A percentile compares a stretch with the other conserved stretches of the same genome.
Evolutionary conservation across 495 filamentous ascomycete species (phyloP).

Genomic region (Clavariopsis aquatica): DNA sequence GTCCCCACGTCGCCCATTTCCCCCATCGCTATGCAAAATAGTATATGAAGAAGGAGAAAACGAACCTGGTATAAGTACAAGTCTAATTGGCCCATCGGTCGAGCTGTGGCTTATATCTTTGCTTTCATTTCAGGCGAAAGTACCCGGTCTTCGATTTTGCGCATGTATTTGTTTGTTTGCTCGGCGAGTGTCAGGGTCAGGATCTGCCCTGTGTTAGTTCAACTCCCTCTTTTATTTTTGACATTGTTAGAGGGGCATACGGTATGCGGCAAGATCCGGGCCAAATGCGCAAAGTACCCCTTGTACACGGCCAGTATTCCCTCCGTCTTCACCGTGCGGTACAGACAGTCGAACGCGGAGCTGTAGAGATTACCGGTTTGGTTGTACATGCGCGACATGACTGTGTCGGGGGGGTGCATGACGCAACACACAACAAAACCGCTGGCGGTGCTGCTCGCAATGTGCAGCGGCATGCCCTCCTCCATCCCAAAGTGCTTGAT

Average conservation of each 20-base stretch:
- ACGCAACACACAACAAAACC: constrained; percentile 96
- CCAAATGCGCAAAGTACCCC: constrained; percentile 92
- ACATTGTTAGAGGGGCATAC: constrained; percentile 46
- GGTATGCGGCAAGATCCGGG: constrained; percentile 92
- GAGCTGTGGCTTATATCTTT: constrained; percentile 46
- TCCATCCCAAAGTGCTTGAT: constrained; percentile 79
- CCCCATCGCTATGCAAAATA: constrained; percentile 18
- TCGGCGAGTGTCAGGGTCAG: constrained; percentile 90
- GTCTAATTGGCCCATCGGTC: not conserved
- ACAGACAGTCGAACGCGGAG: constrained; percentile 87
- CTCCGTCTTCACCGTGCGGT: constrained; percentile 87
- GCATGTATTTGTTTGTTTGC: constrained; percentile 91
- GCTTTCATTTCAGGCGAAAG: constrained; percentile 54
- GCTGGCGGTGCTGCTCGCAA: constrained; percentile 84
- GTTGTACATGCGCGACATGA: constrained; percentile 99
- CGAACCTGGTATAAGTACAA: too few species aligned
- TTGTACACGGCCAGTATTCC: constrained; percentile 95
- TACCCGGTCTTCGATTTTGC: constrained; percentile 71
- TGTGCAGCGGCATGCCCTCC: constrained; percentile 85
- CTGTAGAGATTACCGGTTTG: constrained; percentile 95
- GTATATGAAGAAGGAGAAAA: too few species aligned
- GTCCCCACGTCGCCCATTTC: not conserved
- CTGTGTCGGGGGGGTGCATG: constrained; percentile 98
- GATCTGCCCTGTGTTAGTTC: constrained; percentile 55
- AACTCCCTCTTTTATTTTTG: not conserved